Base-by-base conservation (phyloP, 2,329 filamentous ascomycete genomes). In the Phyllosticta paracitricarpa region DNA sequence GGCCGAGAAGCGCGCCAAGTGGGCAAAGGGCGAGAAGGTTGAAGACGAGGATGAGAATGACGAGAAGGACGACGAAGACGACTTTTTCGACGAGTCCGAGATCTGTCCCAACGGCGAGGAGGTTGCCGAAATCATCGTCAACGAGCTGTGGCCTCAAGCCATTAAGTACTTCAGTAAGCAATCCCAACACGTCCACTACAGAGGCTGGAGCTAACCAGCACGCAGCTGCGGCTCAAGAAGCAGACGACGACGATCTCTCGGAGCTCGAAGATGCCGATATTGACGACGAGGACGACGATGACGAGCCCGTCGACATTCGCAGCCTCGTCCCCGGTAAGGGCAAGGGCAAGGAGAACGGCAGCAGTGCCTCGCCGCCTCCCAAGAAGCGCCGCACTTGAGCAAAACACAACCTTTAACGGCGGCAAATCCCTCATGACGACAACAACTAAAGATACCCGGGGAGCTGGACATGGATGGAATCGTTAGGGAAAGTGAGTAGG, bases 31-130 rank as follows among this genome's bases (percentile, higher is more conserved):
- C 25, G 68, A 77, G 66, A 69, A 74, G 66, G 67, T 73, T 7
- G 68, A 73, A 3, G 71, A 76, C 57, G 67, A 69, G 17, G 77
- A 78, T 65, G 19, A 22, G 19, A 82, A 85, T 3, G 74, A 77
- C 2, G 72, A 77, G 1, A 77, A 79, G 0, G 82, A 86, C 0
- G 81, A 89, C 0, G 83, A 86, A 0, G 82, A 86, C 0, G 80
- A 82, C 30, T 83, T 87, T 65, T 82, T 87, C 66, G 82, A 86
- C 64, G 84, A 86, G 59, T 81, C 87, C 56, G 93, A 97, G 75
- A 87, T 96, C 67, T 96, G 94, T 80, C 88, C 89, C n/a, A 85
- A 85, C 53, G 93, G 89, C 24, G 91, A 95, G 67, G 88, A 92
- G 64, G 75, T 97, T 56, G 92, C 91, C 51, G 82, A 91, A 64